phyloP scores from a whole-genome alignment of 2,329 filamentous ascomycete genomes.

The Monilinia laxa region DNA sequence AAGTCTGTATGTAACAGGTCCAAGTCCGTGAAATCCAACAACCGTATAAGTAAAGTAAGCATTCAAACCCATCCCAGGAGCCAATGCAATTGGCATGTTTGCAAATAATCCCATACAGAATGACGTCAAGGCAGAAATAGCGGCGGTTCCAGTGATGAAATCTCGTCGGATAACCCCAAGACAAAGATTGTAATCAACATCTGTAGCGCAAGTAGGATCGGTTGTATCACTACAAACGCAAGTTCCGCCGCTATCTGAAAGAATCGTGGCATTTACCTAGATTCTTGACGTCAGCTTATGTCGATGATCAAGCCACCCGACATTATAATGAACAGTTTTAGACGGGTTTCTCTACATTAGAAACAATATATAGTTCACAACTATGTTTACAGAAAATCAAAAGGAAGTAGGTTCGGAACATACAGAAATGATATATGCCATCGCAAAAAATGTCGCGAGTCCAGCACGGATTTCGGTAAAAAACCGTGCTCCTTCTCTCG shows the following conservation, averaged over 20 bases:
- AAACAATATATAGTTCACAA: slow-evolving; percentile 7
- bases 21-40: slow-evolving; percentile 73
- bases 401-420: slow-evolving; percentile 47
- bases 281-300: slow-evolving; percentile 47
- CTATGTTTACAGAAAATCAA: slow-evolving; percentile 47
- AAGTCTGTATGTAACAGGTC: slow-evolving; percentile 69
- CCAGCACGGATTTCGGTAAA: slow-evolving; percentile 82
- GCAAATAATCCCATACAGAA: slow-evolving; percentile 82
- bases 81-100: slow-evolving; percentile 70
- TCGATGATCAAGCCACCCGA: slow-evolving; percentile 59
- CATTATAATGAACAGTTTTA: neutral
- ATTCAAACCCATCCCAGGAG: slow-evolving; percentile 81
- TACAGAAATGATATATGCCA: slow-evolving; percentile 74
- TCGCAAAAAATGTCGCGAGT: slow-evolving; percentile 68
- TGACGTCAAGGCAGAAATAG: slow-evolving; percentile 74
- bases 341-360: neutral
- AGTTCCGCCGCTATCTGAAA: slow-evolving; percentile 62
- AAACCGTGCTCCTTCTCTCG: slow-evolving; percentile 65
- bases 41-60: slow-evolving; percentile 82
- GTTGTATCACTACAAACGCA: slow-evolving; percentile 57
- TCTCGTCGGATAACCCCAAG: slow-evolving; percentile 58
- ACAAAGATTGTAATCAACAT: slow-evolving; percentile 43
- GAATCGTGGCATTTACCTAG: slow-evolving; percentile 42
- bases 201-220: slow-evolving; percentile 31
- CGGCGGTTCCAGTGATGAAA: slow-evolving; percentile 79